These are phyloP conservation scores for Stemphylium lycopersici DNA, from an alignment of 2,329 filamentous ascomycete genomes.

Conservation along the genomic window DNA sequence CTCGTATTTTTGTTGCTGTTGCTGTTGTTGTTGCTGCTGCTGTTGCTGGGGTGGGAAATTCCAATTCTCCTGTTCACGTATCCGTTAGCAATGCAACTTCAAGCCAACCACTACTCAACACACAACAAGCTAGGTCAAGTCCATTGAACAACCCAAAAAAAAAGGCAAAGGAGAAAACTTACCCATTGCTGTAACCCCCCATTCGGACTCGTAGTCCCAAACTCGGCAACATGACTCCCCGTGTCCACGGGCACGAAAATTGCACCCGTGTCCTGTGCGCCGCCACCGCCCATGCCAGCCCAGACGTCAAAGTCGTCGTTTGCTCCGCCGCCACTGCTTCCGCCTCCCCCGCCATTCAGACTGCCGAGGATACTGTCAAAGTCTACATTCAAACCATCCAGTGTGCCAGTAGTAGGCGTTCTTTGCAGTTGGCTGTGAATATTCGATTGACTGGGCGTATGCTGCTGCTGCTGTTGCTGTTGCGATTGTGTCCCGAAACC, in stretches of 20 bases:
- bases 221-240: conserved; percentile 19
- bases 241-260: conserved; percentile 47
- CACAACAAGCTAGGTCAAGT: too few species aligned
- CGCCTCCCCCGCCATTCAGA: conserved; percentile 28
- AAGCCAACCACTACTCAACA: too few species aligned
- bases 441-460: conserved; percentile 5
- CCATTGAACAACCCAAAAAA: too few species aligned
- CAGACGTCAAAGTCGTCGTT: conserved; percentile 39
- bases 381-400: conserved; percentile 41
- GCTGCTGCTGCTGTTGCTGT: neutral
- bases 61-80: conserved; percentile 33
- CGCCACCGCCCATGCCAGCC: conserved; percentile 26
- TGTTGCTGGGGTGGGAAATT: conserved; percentile 33
- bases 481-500: conserved; percentile 10
- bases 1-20: conserved; percentile 31
- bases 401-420: conserved; percentile 23
- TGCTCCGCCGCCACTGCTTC: neutral
- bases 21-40: conserved; percentile 29
- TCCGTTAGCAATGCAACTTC: neutral
- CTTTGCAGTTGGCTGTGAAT: conserved; percentile 30
- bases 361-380: conserved; percentile 41
- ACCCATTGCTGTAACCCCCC: conserved; percentile 42
- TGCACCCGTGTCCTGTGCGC: conserved; percentile 35
- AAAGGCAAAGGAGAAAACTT: conserved; percentile 10
- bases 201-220: conserved; percentile 33